phyloP scores from a whole-genome alignment of 2,329 filamentous ascomycete species.

The Aspergillus alliaceus region DNA sequence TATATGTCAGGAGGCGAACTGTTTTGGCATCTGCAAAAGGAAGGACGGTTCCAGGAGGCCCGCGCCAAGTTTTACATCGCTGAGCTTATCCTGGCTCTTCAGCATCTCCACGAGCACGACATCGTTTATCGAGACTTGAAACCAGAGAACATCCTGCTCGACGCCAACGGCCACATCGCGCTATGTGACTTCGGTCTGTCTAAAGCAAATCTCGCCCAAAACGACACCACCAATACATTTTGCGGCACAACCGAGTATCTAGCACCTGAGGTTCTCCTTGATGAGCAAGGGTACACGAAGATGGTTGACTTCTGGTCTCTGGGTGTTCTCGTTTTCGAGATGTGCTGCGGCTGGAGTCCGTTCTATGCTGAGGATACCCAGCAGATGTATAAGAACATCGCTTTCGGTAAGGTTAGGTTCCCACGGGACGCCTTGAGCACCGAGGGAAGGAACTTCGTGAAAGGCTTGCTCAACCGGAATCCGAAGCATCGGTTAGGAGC shows the following conservation, averaged over 20 bases:
- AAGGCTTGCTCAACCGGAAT: constrained; percentile 94
- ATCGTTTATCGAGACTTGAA: constrained; percentile 98
- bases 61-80: constrained; percentile 99
- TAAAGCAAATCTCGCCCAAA: constrained; percentile 94
- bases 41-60: constrained; percentile 90
- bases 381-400: constrained; percentile 99
- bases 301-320: constrained; percentile 99
- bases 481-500: constrained; percentile 93
- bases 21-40: constrained; percentile 98
- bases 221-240: constrained; percentile 98
- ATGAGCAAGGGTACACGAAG: constrained; percentile 97
- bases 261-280: constrained; percentile 89
- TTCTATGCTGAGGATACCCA: constrained; percentile 99
- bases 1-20: constrained; percentile 99
- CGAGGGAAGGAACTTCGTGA: constrained; percentile 96
- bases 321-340: constrained; percentile 95
- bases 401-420: constrained; percentile 96
- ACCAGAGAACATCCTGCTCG: constrained; percentile 94
- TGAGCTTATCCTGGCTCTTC: constrained; percentile 89
- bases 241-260: constrained; percentile 98
- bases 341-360: constrained; percentile 99
- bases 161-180: constrained; percentile 96
- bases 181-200: constrained; percentile 97
- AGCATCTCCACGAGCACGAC: constrained; percentile 93
- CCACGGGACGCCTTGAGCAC: constrained; percentile 90